Evolutionary conservation across 2,329 filamentous ascomycete species (phyloP), one percentile per base, ranked within the genome.

Genomic region (Ciborinia camelliae): DNA sequence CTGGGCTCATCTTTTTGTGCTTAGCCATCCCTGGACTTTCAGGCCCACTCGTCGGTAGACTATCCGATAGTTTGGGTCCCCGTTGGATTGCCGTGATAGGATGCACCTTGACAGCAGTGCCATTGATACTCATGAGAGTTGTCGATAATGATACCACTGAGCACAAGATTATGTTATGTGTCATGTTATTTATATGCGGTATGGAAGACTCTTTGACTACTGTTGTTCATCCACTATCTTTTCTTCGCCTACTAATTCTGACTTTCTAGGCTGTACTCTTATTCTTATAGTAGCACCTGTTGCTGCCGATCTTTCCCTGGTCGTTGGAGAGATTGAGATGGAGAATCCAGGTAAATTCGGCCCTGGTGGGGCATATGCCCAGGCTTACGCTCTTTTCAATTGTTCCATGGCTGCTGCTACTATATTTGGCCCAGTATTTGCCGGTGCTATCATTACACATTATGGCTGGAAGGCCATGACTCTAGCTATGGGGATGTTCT

Each of bases 281-380:
- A 81, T 83, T 0, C 76, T 88, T 8, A 79, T 83, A 1, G 82
- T 88, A 69, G 84, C 86, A 0, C 85, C 88, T 0, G 76, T 90
- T 30, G 86, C 91, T 81, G 86, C 88, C 0, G 90, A 91, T 75
- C 86, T 91, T 32, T 81, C 81, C 5, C 79, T 81, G 28, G 77
- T 83, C 2, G 82, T 86, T 0, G 79, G 81, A 61, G 79, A 78
- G 3, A 85, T 85, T 70, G 84, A 86, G 68, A 76, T 76, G 51
- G 75, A 78, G 48, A 75, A 77, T 1, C 79, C 80, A 0, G 75
- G 77, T 4, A 76, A 81, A 35, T 86, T 86, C 70, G 84, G 84
- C 0, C 76, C 76, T 45, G 81, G 81, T 48, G 82, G 83, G 3
- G 84, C 84, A 0, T 82, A 85, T 73, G 85, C 84, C 6, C 80